Conservation (phyloP, 345 rosid species). For the Eucalyptus urophylla region DNA sequence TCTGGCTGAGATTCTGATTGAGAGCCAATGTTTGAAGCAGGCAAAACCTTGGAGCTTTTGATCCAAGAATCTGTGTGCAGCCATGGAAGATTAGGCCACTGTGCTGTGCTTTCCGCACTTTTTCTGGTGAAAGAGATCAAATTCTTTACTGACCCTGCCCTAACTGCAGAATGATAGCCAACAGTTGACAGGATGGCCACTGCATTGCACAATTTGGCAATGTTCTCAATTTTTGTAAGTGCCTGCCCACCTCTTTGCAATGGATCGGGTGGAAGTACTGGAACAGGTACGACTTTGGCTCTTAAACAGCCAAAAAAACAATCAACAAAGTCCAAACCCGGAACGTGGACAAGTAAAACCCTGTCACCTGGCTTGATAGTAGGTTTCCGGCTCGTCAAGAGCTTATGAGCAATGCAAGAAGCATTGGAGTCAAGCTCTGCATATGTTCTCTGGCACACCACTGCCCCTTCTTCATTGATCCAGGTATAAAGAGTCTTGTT, state of each 20-base stretch:
- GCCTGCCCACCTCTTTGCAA: constrained; percentile 67
- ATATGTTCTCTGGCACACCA: constrained; percentile 26
- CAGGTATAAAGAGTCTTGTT: constrained; percentile 37
- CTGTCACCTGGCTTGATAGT: constrained; percentile 44
- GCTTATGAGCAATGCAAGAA: constrained; percentile 34
- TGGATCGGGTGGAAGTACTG: constrained; percentile 69
- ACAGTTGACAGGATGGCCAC: constrained; percentile 51
- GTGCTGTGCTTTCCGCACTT: constrained; percentile 10
- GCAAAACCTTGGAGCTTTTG: constrained; percentile 15
- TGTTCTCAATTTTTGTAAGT: constrained; percentile 50
- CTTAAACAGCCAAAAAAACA: constrained; percentile 65
- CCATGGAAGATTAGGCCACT: constrained; percentile 67
- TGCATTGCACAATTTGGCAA: constrained; percentile 38
- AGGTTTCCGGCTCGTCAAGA: constrained; percentile 32
- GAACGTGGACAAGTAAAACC: constrained; percentile 47
- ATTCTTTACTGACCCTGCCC: constrained; percentile 43
- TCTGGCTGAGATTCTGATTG: constrained; percentile 15
- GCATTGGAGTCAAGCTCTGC: constrained; percentile 36
- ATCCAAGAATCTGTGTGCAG: constrained; percentile 57
- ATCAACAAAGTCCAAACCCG: constrained; percentile 55
- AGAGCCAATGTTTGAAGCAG: background rate
- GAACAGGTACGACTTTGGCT: constrained; percentile 53
- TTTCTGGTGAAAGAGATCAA: constrained; percentile 27
- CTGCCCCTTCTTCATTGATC: constrained; percentile 44
- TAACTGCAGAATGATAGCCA: constrained; percentile 45